Evolutionary conservation across 1,284 basidiomycete species (phyloP).

Genomic region (Microbotryum scabiosae): DNA sequence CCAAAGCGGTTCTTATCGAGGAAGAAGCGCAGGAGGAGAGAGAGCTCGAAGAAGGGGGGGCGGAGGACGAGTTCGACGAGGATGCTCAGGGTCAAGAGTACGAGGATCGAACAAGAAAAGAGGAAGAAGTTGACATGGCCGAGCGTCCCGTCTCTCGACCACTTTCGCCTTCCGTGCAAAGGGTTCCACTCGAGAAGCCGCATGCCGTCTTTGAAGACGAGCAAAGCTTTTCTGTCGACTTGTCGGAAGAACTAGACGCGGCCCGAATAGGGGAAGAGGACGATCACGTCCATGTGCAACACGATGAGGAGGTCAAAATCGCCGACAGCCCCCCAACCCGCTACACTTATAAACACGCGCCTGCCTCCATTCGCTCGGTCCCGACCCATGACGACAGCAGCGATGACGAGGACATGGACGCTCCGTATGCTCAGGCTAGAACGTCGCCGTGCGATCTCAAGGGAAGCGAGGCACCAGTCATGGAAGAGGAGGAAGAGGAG

Average conservation of each 20-base stretch:
- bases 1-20: neutral
- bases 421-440: neutral
- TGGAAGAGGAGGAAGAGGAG: constrained; percentile 7
- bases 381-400: neutral
- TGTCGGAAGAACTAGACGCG: neutral
- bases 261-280: neutral
- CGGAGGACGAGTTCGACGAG: neutral
- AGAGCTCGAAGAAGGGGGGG: too few relatives aligned
- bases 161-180: too few relatives aligned
- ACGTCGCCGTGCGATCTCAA: constrained; percentile 3
- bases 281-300: neutral
- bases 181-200: neutral
- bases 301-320: neutral
- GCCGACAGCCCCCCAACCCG: neutral
- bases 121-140: neutral
- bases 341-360: neutral
- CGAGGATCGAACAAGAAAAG: neutral
- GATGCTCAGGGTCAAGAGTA: neutral
- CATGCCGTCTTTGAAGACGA: neutral
- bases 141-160: neutral
- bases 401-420: neutral
- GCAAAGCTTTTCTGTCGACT: neutral
- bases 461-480: constrained; percentile 8
- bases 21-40: neutral
- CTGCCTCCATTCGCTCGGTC: constrained; percentile 15